A percentile compares a stretch with the other conserved stretches of the same genome.
phyloP scores from a whole-genome alignment of 1,284 basidiomycete genomes.

The Uromyces viciae-fabae region DNA sequence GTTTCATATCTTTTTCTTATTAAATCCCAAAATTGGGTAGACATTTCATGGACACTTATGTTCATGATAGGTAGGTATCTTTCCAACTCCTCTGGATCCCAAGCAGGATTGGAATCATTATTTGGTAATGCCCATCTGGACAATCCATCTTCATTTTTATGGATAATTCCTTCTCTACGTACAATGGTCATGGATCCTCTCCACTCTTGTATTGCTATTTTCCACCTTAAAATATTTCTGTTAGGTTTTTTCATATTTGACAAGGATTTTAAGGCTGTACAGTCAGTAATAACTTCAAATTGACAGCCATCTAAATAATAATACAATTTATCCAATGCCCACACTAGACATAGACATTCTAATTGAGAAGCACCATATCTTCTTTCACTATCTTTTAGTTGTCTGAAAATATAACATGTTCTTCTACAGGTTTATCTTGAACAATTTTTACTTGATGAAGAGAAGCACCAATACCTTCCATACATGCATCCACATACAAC shows the following conservation, averaged over 20 bases:
- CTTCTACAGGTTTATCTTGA: not conserved
- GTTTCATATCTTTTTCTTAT: not conserved
- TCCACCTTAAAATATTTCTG: not conserved
- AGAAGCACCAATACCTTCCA: not conserved
- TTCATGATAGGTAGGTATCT: not conserved
- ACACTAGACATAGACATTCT: not conserved
- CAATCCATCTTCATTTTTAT: conserved; percentile 21
- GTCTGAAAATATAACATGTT: not conserved
- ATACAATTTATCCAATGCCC: not conserved
- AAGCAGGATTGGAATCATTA: not conserved
- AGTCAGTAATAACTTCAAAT: not conserved
- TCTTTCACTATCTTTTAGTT: not conserved
- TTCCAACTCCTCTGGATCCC: not conserved
- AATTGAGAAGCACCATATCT: not conserved
- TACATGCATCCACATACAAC: not conserved
- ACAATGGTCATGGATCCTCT: not conserved
- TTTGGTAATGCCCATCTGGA: too few species aligned
- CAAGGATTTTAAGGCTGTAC: not conserved
- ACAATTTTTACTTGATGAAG: not conserved
- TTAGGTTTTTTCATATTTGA: not conserved
- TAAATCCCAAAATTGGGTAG: not conserved
- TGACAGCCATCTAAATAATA: not conserved
- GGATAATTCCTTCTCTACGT: not conserved
- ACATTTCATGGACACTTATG: not conserved
- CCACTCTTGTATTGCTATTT: not conserved